These are phyloP conservation scores for Parastagonospora nodorum DNA, from an alignment of 2,329 filamentous ascomycete genomes.

Conservation along the genomic window DNA sequence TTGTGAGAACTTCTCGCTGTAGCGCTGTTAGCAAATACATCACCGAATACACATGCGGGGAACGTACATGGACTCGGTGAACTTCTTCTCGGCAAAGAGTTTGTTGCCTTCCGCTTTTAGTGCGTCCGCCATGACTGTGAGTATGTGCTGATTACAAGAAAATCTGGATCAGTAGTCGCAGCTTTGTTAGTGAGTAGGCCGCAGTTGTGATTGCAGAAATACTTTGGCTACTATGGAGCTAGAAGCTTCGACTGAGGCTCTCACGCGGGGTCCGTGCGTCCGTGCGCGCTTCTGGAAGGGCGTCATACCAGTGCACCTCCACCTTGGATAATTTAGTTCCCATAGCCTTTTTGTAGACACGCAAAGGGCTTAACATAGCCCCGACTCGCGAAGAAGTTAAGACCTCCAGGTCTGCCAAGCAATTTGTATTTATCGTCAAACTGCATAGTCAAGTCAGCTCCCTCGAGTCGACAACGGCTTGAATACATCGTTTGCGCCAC, in stretches of 20 bases:
- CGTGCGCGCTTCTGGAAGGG: conserved; percentile 28
- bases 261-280: conserved; percentile 17
- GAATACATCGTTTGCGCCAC: no score
- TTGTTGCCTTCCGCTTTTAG: conserved; percentile 98
- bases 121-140: conserved; percentile 68
- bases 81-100: conserved; percentile 97
- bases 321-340: conserved; percentile 9
- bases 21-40: conserved; percentile 15
- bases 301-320: conserved; percentile 18
- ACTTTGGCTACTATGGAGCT: conserved; percentile 37
- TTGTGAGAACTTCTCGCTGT: conserved; percentile 89
- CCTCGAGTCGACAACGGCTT: no score
- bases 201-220: conserved; percentile 39
- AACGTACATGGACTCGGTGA: conserved; percentile 89
- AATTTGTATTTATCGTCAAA: no score
- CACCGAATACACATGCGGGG: conserved; percentile 19
- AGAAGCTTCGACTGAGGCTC: conserved; percentile 41
- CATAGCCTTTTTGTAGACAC: neutral
- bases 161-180: neutral
- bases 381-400: no score
- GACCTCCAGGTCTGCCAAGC: no score
- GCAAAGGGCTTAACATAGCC: no score
- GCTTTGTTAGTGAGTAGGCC: conserved; percentile 6
- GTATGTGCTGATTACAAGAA: conserved; percentile 8
- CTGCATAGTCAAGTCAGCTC: no score